A percentile compares a stretch with the other conserved stretches of the same genome.
phyloP scores from a whole-genome alignment of 495 filamentous ascomycete species.

The Ascodesmis nigricans region DNA sequence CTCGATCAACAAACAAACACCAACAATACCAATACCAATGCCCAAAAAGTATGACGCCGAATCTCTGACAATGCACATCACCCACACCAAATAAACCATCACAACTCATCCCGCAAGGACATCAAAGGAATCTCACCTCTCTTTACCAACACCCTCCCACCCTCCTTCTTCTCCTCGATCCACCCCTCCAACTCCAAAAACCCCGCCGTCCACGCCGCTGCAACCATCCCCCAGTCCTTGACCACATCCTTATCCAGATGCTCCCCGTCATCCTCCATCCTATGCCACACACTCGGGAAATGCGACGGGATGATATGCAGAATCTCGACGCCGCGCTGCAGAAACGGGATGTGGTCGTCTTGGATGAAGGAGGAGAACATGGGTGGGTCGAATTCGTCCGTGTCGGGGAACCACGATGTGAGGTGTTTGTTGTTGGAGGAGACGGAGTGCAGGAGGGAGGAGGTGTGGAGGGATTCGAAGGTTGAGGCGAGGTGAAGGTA shows the following conservation, averaged over 20 bases:
- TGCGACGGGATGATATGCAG: conserved; percentile 66
- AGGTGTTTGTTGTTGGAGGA: conserved; percentile 27
- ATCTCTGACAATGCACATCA: no score
- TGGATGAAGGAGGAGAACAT: conserved; percentile 31
- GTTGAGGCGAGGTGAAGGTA: conserved; percentile 47
- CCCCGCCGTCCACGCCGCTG: conserved; percentile 68
- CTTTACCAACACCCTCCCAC: no score
- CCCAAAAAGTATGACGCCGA: no score
- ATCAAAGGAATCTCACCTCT: no score
- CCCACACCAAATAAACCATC: no score
- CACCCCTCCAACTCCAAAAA: conserved; percentile 80
- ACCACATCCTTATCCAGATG: conserved; percentile 69
- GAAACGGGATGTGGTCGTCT: conserved; percentile 84
- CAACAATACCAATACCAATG: no score
- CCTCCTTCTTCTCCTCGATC: conserved; percentile 23
- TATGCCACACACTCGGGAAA: conserved; percentile 80
- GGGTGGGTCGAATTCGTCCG: conserved; percentile 22
- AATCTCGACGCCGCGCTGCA: conserved; percentile 62
- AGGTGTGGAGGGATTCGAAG: conserved; percentile 45
- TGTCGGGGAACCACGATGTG: conserved; percentile 17
- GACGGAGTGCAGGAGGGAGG: conserved; percentile 26
- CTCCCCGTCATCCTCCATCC: conserved; percentile 56
- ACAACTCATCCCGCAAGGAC: no score
- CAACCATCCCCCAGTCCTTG: conserved; percentile 66
- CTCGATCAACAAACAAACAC: no score